Evolutionary conservation across 2,329 filamentous ascomycete species (phyloP).

Genomic region (Colletotrichum musae): DNA sequence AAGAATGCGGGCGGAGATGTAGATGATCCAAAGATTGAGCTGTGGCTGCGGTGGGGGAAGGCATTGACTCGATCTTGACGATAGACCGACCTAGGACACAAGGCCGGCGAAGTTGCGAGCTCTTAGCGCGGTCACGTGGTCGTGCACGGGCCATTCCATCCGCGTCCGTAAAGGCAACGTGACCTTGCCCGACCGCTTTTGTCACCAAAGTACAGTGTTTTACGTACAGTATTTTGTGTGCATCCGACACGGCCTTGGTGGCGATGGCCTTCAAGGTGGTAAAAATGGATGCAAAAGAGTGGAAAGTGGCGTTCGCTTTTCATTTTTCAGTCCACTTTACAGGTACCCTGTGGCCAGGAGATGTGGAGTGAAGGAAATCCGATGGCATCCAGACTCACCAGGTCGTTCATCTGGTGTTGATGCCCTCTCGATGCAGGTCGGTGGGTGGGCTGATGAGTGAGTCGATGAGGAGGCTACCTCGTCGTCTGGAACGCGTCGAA

Average conservation of each 20-base stretch:
- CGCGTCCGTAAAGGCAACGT: slow-evolving; percentile 9
- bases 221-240: no score
- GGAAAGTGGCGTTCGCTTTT: not conserved
- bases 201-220: no score
- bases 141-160: slow-evolving; percentile 21
- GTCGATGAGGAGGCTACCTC: not conserved
- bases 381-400: not conserved
- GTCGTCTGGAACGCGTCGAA: not conserved
- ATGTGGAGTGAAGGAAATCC: not conserved
- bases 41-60: slow-evolving; percentile 29
- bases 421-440: not conserved
- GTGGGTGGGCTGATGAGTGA: slow-evolving; percentile 3
- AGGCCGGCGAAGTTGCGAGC: slow-evolving; percentile 41
- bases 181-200: slow-evolving; percentile 2
- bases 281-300: not conserved
- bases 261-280: not conserved
- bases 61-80: slow-evolving; percentile 39
- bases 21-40: slow-evolving; percentile 43
- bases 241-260: not conserved
- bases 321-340: not conserved
- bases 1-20: slow-evolving; percentile 55
- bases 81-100: slow-evolving; percentile 38
- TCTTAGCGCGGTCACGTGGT: slow-evolving; percentile 43
- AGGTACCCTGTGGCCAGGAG: no score
- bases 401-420: not conserved